phyloP scores from a whole-genome alignment of 441 rosid species.

The Bocquillonia castaneifolia region DNA sequence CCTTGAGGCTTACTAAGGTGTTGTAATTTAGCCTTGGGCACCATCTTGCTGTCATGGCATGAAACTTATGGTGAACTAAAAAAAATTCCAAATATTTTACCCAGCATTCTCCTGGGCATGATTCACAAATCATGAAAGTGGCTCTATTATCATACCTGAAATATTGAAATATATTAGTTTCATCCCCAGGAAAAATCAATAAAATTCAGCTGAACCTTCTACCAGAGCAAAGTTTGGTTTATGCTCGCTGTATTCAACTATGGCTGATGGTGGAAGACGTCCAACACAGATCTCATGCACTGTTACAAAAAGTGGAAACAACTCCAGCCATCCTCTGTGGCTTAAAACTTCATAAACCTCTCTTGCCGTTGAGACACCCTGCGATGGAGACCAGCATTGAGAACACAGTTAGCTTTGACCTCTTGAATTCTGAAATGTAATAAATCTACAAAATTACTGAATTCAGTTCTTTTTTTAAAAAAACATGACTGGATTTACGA shows the following conservation, averaged over 20 bases:
- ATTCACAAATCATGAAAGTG: constrained; percentile 4
- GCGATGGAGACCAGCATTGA: constrained; percentile 5
- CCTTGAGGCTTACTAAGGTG: constrained; percentile 15
- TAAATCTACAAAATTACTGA: neutral
- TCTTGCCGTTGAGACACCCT: constrained; percentile 93
- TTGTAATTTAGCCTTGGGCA: constrained; percentile 11
- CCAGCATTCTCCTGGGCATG: constrained; percentile 4
- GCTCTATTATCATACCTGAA: constrained; percentile 8
- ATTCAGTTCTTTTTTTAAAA: neutral
- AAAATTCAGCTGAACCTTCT: constrained; percentile 35
- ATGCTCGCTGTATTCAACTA: constrained; percentile 72
- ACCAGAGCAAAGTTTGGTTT: constrained; percentile 41
- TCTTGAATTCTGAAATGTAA: neutral
- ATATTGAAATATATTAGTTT: constrained; percentile 9
- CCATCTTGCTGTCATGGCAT: constrained; percentile 8
- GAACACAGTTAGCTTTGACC: neutral
- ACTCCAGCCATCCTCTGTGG: constrained; percentile 76
- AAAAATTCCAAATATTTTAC: constrained; percentile 4
- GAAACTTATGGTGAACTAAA: constrained; percentile 15
- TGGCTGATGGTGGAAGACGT: constrained; percentile 77
- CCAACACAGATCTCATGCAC: constrained; percentile 76
- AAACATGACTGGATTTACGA: neutral
- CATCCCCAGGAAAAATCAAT: constrained; percentile 21
- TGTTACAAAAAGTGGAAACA: constrained; percentile 80
- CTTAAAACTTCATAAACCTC: constrained; percentile 79